Percentiles rank a stretch among this genome's conserved stretches.
These are phyloP conservation scores for Sphagnum tenellum DNA, from an alignment of 225 moss, liverwort and hornwort genomes.

Conservation along the genomic window DNA sequence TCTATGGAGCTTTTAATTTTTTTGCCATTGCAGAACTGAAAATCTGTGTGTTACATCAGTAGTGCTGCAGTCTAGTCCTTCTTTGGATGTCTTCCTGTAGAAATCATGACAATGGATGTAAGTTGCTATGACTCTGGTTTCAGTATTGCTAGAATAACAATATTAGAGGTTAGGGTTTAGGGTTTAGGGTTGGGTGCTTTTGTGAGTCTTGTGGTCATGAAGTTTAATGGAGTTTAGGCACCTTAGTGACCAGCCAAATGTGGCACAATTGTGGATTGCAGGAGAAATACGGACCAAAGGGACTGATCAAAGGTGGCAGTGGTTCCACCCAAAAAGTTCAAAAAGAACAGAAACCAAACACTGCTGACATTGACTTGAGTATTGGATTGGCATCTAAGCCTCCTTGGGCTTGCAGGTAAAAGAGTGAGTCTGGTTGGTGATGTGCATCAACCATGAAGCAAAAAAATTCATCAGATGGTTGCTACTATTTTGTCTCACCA, in stretches of 20 bases:
- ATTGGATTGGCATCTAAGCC: conserved; percentile 53
- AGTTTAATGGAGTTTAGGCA: too few species aligned
- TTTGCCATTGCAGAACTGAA: too few species aligned
- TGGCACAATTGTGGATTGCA: conserved; percentile 14
- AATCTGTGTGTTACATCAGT: too few species aligned
- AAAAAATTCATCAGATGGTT: too few species aligned
- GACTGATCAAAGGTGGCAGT: conserved; percentile 14
- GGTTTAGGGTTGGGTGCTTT: too few species aligned
- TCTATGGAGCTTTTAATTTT: not conserved
- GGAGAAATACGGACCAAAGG: conserved; percentile 96
- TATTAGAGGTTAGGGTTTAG: too few species aligned
- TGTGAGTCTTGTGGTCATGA: too few species aligned
- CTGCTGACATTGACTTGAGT: conserved; percentile 43
- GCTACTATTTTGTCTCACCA: not conserved
- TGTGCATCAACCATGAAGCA: too few species aligned
- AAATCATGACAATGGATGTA: not conserved
- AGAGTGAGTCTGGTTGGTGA: too few species aligned
- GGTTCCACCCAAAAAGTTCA: conserved; percentile 22
- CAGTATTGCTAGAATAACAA: too few species aligned
- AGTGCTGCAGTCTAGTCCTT: not conserved
- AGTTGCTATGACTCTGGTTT: too few species aligned
- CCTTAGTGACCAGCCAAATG: not conserved
- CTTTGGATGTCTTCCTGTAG: not conserved
- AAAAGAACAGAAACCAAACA: conserved; percentile 12
- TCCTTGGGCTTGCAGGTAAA: conserved; percentile 91